Evolutionary conservation across 1,284 basidiomycete species (phyloP).

Genomic region (Pisolithus thermaeus): DNA sequence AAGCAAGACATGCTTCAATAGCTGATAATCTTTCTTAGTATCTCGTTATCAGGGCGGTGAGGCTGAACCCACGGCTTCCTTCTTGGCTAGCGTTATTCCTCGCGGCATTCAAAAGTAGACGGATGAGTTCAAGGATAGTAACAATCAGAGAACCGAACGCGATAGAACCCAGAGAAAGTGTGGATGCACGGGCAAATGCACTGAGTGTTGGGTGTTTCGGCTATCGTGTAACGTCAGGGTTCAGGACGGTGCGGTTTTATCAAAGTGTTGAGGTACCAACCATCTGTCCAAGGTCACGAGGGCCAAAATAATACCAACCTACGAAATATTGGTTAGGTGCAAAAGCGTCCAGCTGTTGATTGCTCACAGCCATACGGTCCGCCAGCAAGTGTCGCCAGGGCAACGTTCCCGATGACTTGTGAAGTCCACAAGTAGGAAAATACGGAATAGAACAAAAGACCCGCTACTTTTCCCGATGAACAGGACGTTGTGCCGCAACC

Average conservation of each 20-base stretch:
- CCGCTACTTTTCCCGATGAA: slow-evolving; percentile 51
- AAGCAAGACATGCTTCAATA: slow-evolving; percentile 69
- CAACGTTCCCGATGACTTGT: slow-evolving; percentile 75
- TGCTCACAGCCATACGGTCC: slow-evolving; percentile 51
- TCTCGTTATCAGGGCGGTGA: not conserved
- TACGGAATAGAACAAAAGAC: slow-evolving; percentile 71
- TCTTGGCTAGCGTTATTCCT: slow-evolving; percentile 67
- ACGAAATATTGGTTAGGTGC: slow-evolving; percentile 10
- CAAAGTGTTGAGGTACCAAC: slow-evolving; percentile 28
- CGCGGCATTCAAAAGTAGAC: slow-evolving; percentile 59
- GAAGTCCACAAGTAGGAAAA: slow-evolving; percentile 85
- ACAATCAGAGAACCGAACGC: slow-evolving; percentile 89
- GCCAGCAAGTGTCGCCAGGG: slow-evolving; percentile 76
- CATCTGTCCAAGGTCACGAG: slow-evolving; percentile 56
- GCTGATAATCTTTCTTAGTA: slow-evolving; percentile 31
- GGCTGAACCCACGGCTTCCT: slow-evolving; percentile 58
- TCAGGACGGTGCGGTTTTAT: no score
- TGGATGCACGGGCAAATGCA: slow-evolving; percentile 77
- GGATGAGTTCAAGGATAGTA: slow-evolving; percentile 75
- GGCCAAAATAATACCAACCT: slow-evolving; percentile 75
- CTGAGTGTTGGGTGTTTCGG: slow-evolving; percentile 68
- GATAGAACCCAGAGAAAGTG: slow-evolving; percentile 82
- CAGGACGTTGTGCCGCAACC: slow-evolving; percentile 41
- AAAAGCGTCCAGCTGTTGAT: not conserved
- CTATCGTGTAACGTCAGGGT: slow-evolving; percentile 27